Evolutionary conservation across 768 basidiomycete species (phyloP), one percentile per base, ranked within the genome.

Genomic region (Infundibulicybe gibba): DNA sequence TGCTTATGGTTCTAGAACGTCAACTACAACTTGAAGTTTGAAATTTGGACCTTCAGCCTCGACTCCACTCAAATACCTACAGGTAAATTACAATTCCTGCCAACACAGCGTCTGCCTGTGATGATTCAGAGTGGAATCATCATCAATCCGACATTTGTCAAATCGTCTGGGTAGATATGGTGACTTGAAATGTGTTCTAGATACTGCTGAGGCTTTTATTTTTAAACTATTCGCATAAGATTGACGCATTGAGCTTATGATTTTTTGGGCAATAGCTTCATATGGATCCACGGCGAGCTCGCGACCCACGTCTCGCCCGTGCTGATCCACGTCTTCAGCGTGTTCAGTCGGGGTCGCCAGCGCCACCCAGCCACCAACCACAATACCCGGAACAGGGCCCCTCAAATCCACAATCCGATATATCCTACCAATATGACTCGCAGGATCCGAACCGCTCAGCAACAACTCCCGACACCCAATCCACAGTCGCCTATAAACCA

Each of bases 121-220:
- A 92, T 91, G 87, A 92, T 80, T 87, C 84, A 87, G 90, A 92
- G 90, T 92, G 90, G 90, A 89, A 83, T 71, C 90, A 85, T 68
- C 64, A 86, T 79, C 71, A 75, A 90, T 80, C 86, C 75, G 67
- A 25, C 25, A 25, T 3, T 65, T 54, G 62, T 57, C 45, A 50
- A 53, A 47, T 49, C 45, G 50, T 52, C 71, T 67, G 85, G 86
- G 83, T 87, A 70, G 77, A 77, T 52, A 61, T 77, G 88, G 74
- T 78, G 90, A 91, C 87, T 69, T 61, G 50, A 58, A 72, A 71
- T 25, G 35, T 81, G 87, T 89, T 90, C 88, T 75, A 83, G 90
- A 92, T 93, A 93, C 90, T 93, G 81, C 89, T 93, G 90, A 92
- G 67, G 69, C 71, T 51, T 61, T 62, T 25, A 33, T 41, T 49